phyloP scores from a whole-genome alignment of 106 monocot species.

The Allium sativum region DNA sequence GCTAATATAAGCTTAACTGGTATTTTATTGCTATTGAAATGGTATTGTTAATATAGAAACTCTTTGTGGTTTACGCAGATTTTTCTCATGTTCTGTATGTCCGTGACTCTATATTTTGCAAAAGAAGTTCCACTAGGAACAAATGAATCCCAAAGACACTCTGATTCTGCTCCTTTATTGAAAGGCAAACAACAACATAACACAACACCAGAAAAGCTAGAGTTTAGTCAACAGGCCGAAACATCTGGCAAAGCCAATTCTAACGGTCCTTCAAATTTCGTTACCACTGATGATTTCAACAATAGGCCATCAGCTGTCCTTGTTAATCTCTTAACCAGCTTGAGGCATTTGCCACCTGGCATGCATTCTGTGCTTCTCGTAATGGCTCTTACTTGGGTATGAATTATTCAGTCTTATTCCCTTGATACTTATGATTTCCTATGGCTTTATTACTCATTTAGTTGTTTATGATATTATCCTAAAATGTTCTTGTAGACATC shows the following conservation, averaged over 20 bases:
- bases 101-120: conserved; percentile 83
- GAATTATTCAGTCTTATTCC: conserved; percentile 8
- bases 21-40: too few relatives aligned
- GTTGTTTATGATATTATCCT: background rate
- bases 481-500: conserved; percentile 42
- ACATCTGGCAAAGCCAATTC: conserved; percentile 11
- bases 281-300: conserved; percentile 25
- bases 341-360: conserved; percentile 88
- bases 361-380: conserved; percentile 94
- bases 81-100: conserved; percentile 83
- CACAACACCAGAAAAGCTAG: conserved; percentile 5
- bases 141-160: conserved; percentile 12
- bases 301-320: conserved; percentile 78
- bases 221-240: conserved; percentile 28
- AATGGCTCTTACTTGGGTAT: conserved; percentile 98
- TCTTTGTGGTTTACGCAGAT: conserved; percentile 27
- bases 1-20: too few relatives aligned
- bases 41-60: too few relatives aligned
- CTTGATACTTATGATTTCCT: background rate
- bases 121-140: conserved; percentile 57
- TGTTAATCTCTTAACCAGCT: conserved; percentile 85
- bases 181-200: conserved; percentile 36
- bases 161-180: conserved; percentile 78
- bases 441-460: background rate
- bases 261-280: conserved; percentile 14